These are phyloP conservation scores for Borovskyia barvae DNA, from an alignment of 208 protist genomes.

Conservation along the genomic window DNA sequence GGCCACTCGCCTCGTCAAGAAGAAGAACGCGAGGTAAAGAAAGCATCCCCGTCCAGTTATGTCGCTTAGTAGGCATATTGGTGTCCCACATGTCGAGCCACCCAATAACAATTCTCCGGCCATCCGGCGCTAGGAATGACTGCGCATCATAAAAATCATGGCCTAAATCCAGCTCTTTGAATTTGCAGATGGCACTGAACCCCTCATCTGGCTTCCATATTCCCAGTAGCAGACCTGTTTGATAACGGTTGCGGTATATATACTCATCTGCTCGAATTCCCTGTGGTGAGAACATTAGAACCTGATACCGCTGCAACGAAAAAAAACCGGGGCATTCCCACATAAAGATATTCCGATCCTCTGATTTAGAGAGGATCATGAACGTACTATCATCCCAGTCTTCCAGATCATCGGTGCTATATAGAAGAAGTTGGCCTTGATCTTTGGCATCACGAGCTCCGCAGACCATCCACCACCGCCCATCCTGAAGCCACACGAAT, in stretches of 20 bases:
- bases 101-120: slow-evolving; percentile 39
- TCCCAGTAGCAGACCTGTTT: slow-evolving; percentile 37
- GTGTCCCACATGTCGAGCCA: slow-evolving; percentile 65
- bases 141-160: slow-evolving; percentile 57
- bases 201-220: slow-evolving; percentile 38
- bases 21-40: slow-evolving; percentile 40
- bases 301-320: slow-evolving; percentile 15
- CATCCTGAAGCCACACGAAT: slow-evolving; percentile 51
- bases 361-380: slow-evolving; percentile 46
- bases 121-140: slow-evolving; percentile 34
- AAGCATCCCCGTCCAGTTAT: slow-evolving; percentile 49
- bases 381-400: slow-evolving; percentile 70
- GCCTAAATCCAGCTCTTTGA: slow-evolving; percentile 39
- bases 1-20: slow-evolving; percentile 32
- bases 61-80: slow-evolving; percentile 46
- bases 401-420: slow-evolving; percentile 62
- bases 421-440: slow-evolving; percentile 63
- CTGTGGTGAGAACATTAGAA: slow-evolving; percentile 45
- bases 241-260: slow-evolving; percentile 37
- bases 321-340: slow-evolving; percentile 58
- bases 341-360: slow-evolving; percentile 62
- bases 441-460: slow-evolving; percentile 48
- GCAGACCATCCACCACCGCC: slow-evolving; percentile 66
- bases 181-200: slow-evolving; percentile 33
- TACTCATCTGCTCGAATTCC: slow-evolving; percentile 32